A percentile compares a stretch with the other conserved stretches of the same genome.
Evolutionary conservation across 2,329 filamentous ascomycete genomes (phyloP).

Genomic region (Colletotrichum tamarilloi): DNA sequence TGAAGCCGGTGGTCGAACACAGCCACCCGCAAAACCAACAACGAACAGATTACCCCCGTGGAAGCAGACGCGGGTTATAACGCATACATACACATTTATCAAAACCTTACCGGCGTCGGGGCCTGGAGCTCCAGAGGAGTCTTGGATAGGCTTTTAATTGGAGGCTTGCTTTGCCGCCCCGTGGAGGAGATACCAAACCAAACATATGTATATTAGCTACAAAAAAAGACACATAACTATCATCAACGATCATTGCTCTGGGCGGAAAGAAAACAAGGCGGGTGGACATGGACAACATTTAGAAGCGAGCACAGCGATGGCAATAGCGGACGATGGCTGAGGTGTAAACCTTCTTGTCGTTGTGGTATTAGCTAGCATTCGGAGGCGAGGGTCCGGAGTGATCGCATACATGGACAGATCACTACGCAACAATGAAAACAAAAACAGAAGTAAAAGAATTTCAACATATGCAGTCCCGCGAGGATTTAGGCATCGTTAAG

Average conservation of each 20-base stretch:
- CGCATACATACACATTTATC: background rate
- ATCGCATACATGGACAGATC: background rate
- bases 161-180: background rate
- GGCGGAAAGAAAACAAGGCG: background rate
- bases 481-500: too few relatives aligned
- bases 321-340: background rate
- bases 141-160: constrained; percentile 3
- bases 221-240: background rate
- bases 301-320: constrained; percentile 3
- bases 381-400: background rate
- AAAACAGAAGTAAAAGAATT: accelerated
- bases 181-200: constrained; percentile 27
- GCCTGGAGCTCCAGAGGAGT: constrained; percentile 27
- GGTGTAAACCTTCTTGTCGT: background rate
- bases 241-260: background rate
- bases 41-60: background rate
- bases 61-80: background rate
- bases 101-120: constrained; percentile 5
- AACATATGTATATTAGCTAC: constrained; percentile 15
- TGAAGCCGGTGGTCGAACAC: background rate
- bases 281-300: background rate
- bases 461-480: too few relatives aligned
- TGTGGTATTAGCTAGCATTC: too few relatives aligned
- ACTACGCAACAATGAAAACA: background rate
- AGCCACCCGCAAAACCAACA: background rate